Evolutionary conservation across 163 green algal genomes (phyloP), one percentile per base, ranked within the genome.

Genomic region (Trebouxiophyceae sp.): DNA sequence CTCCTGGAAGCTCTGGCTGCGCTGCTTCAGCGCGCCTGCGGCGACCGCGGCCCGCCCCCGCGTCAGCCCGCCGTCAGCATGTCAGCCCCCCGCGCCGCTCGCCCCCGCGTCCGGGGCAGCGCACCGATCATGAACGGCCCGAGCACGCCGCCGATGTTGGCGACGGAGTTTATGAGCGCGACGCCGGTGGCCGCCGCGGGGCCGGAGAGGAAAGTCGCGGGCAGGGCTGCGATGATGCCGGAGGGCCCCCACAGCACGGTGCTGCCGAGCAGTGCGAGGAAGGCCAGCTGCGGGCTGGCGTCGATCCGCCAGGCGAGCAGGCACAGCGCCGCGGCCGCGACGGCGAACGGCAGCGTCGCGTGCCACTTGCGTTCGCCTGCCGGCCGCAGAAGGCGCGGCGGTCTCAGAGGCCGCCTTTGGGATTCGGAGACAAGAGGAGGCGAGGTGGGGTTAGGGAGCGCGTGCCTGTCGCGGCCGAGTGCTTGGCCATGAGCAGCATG

Each of bases 401-500:
- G 19, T 50, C 12, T 50, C 39, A 5, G 39, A 62, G 27, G 28
- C 5, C 28, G 7, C 39, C 19, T 50, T 12, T 50, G 39, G 39
- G 19, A 16, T n/a, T 50, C 12, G 39, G 39, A 16, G 39, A 50
- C 12, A 16, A 16, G 39, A 16, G 39, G 39, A 16, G 39, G 39
- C 12, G 39, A 16, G 39, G 39, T 8, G 39, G 39, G 39, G 39
- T 8, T 8, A 16, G 39, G 39, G 39, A 16, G 39, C 12, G 39
- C 39, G 19, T 50, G 39, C 39, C 65, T 56, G 45, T 67, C 7
- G 44, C 45, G 50, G 63, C 34, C 31, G 66, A 73, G 56, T 72
- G 67, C 50, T 55, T 65, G 16, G 71, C 71, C 19, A 65, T 57
- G 26, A 67, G 7, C n/a, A 77, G 47, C 71, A 76, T 82, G 68